Base-by-base conservation (phyloP, 371 early-diverging fungal species). In the Phascolomyces articulosus region DNA sequence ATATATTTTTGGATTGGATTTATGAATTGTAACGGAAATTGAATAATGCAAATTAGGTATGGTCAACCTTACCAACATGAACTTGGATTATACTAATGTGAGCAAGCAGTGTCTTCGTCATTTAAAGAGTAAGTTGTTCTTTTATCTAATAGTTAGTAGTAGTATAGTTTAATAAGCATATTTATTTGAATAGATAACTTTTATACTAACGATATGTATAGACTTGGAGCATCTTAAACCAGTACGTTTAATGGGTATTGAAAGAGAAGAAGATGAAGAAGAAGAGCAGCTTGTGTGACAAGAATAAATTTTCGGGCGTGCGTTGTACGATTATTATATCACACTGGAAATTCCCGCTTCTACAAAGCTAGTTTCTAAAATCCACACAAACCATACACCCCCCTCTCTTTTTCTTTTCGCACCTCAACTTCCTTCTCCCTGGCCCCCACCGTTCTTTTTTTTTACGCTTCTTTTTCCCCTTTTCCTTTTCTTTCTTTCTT, bases 11-110 rank as follows among this genome's bases (percentile, higher is more conserved):
- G 44, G 13, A 13, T 38, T 9, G 6, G 9, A 38, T 13, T 38
- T 38, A 9, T 38, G 38, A 13, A 38, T 9, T 31, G 31, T n/a
- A n/a, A 15, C 40, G 58, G 40, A 58, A 38, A 23, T 40, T 58
- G 40, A 48, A 47, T 56, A 23, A 60, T 44, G 41, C n/a, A 67
- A 44, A 58, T 26, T 62, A 80, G 80, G 70, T 26, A 64, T 72
- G 66, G 24, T 70, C n/a, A 75, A 80, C 55, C 69, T 80, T 29
- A 72, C 69, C 58, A 63, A 72, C 40, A 67, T 80, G 13, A 80
- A 75, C 51, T 40, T 80, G 72, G 78, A 80, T 57, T 68, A 72
- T 40, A 80, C 80, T 6, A 41, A 57, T 31, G 80, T 75, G 20
- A 75, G 70, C 55, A 63, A 58, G 49, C 62, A 62, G 15, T 80